Evolutionary conservation across 2,329 filamentous ascomycete genomes (phyloP).

Genomic region (Pseudogymnoascus sp.): DNA sequence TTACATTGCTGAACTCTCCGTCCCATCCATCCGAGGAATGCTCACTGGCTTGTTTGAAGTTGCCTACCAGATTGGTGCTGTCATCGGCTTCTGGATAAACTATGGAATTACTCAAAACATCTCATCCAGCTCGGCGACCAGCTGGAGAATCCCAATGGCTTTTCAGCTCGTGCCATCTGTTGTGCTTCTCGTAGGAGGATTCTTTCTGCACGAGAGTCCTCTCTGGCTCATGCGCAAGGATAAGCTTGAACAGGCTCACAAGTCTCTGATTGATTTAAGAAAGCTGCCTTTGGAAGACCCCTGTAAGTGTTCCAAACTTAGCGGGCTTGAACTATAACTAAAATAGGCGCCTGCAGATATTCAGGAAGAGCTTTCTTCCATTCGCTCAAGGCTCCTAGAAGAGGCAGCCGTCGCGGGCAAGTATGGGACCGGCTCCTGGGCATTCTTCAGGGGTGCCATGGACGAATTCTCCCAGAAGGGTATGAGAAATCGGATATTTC

Average conservation of each 20-base stretch:
- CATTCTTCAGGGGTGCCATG: conserved; percentile 20
- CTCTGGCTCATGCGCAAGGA: conserved; percentile 47
- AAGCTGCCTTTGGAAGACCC: not conserved
- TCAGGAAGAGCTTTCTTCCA: not conserved
- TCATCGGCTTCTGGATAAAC: conserved; percentile 31
- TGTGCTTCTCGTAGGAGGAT: conserved; percentile 41
- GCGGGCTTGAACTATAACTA: not conserved
- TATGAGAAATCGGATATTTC: conserved; percentile 33
- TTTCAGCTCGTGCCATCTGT: conserved; percentile 51
- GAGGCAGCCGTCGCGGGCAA: not conserved
- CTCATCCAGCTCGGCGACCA: conserved; percentile 17
- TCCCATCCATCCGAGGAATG: conserved; percentile 28
- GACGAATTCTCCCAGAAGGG: conserved; percentile 21
- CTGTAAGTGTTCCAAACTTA: not conserved
- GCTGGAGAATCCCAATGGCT: conserved; percentile 33
- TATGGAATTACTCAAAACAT: conserved; percentile 28
- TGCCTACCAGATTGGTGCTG: conserved; percentile 27
- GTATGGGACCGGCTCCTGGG: conserved; percentile 16
- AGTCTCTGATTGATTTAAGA: not conserved
- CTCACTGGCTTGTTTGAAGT: conserved; percentile 27
- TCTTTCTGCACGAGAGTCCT: conserved; percentile 49
- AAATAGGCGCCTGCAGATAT: not conserved
- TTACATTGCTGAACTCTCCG: conserved; percentile 28
- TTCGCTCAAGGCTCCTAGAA: not conserved
- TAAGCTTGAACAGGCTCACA: conserved; percentile 10